Base-by-base conservation (phyloP, 2,329 filamentous ascomycete genomes). In the Cladosporium sp. region DNA sequence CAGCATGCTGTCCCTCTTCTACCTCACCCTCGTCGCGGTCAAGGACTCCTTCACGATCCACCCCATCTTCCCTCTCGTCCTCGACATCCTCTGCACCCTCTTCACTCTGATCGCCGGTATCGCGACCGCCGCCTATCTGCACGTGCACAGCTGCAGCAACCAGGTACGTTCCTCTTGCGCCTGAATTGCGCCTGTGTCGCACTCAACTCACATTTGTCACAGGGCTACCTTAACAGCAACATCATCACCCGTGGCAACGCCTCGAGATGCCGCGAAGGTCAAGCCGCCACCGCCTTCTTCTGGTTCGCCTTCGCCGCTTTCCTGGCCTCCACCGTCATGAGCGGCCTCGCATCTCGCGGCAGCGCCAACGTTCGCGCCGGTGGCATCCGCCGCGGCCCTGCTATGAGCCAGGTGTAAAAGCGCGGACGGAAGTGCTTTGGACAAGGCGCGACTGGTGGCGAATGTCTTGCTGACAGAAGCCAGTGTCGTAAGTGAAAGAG, bases 281-380 rank as follows among this genome's bases (percentile, higher is more conserved):
- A 91, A 72, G 87, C 87, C 32, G 79, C 80, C 55, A 82, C 80
- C 29, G 85, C 81, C 32, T 92, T 92, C 72, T 77, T 89, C 70
- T 92, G 85, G 85, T 90, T 91, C 71, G 78, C 88, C 43, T 88
- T 85, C 66, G 77, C 73, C 34, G 74, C 78, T 20, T 86, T 85
- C 62, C 70, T 74, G 22, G 82, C 65, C 15, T 70, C 73, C 3
- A 76, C 77, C 36, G 65, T 83, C 39, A 72, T 80, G 63, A 76
- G 87, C 56, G 70, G 77, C 50, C 66, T 82, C 61, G 70, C 73
- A 53, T 75, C 77, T 52, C 74, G 77, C 59, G 74, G 78, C 32
- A 75, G 77, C 59, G 73, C 77, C 27, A 64, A 59, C 50, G 64
- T 64, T 53, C 72, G 71, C 58, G 61, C 70, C 40, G 70, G 75